Evolutionary conservation across 2,329 filamentous ascomycete genomes (phyloP).

Genomic region (Exophiala lecanii-corni): DNA sequence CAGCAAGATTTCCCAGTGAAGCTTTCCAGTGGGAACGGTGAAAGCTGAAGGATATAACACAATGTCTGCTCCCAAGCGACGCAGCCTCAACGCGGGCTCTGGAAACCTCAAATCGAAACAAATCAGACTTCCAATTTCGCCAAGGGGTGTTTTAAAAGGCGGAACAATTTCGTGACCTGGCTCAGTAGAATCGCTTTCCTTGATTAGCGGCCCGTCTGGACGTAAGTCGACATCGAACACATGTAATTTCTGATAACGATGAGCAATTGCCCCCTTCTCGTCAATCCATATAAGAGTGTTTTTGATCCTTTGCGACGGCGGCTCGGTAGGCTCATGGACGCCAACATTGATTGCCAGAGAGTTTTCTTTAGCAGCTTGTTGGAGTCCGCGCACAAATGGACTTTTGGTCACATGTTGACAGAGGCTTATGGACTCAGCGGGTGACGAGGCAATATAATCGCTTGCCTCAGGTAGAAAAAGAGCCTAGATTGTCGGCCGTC

Average conservation of each 20-base stretch:
- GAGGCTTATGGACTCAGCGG: conserved; percentile 65
- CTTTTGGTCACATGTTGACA: conserved; percentile 62
- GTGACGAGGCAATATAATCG: conserved; percentile 75
- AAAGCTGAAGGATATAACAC: conserved; percentile 88
- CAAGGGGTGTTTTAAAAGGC: conserved; percentile 70
- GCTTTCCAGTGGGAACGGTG: conserved; percentile 75
- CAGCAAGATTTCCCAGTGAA: conserved; percentile 80
- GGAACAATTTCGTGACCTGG: conserved; percentile 57
- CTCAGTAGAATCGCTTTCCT: conserved; percentile 65
- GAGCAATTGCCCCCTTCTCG: conserved; percentile 51
- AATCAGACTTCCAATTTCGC: conserved; percentile 72
- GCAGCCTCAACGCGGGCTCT: conserved; percentile 65
- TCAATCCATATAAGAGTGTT: conserved; percentile 67
- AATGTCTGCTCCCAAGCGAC: conserved; percentile 64
- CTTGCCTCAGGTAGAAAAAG: conserved; percentile 90
- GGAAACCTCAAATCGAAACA: conserved; percentile 90
- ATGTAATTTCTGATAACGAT: conserved; percentile 82
- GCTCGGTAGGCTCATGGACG: conserved; percentile 67
- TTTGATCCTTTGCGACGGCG: conserved; percentile 48
- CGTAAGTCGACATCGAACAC: conserved; percentile 71
- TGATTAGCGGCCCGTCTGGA: conserved; percentile 47
- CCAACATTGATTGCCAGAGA: conserved; percentile 75
- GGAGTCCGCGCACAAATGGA: conserved; percentile 72
- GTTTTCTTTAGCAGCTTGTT: conserved; percentile 59
- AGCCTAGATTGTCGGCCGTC: conserved; percentile 44